Base-by-base conservation (phyloP, 495 filamentous ascomycete genomes). In the Apiosordaria backusii region DNA sequence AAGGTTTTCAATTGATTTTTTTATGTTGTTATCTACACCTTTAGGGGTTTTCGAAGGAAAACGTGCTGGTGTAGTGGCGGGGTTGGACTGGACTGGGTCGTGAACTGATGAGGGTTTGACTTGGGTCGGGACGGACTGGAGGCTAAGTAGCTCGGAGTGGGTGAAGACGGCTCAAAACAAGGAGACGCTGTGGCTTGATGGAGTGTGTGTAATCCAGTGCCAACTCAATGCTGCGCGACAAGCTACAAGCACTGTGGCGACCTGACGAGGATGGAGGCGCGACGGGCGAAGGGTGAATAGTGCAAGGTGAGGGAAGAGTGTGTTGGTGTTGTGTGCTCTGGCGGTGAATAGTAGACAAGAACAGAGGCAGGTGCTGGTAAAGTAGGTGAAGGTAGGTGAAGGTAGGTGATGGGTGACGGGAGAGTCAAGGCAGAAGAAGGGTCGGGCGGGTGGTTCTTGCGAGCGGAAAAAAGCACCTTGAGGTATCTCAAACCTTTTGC, bases 31-130 rank as follows among this genome's bases (percentile, higher is more conserved):
- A 93, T 92, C 85, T 94, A 94, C 91, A 93, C 91, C 89, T 81
- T 73, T 65, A 73, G 83, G 82, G 84, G 80, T 83, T 87, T 90
- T 87, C 87, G 85, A 91, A 91, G 78, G 88, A 92, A 92, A 92
- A 92, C 88, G 86, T 89, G 92, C 89, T 90, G 90, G 90, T 94
- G 90, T 80, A 83, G 77, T 81, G 80, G 66, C 62, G 74, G 74
- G 75, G 77, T 64, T 65, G 68, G 69, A 58, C 45, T 45, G 55
- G 66, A 60, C 21, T 57, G 68, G 60, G 64, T 67, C 70, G 66
- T 71, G 59, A 61, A 59, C 23, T 23, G 57, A 26, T 4, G 23
- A 59, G 10, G 59, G 59, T 22, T 25, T 61, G 27, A 61, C 18
- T 61, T 29, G 45, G 40, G 63, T 57, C 35, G 55, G 66, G 55